Conservation (phyloP, 2,329 filamentous ascomycete genomes). For the Elsinoe fawcettii region DNA sequence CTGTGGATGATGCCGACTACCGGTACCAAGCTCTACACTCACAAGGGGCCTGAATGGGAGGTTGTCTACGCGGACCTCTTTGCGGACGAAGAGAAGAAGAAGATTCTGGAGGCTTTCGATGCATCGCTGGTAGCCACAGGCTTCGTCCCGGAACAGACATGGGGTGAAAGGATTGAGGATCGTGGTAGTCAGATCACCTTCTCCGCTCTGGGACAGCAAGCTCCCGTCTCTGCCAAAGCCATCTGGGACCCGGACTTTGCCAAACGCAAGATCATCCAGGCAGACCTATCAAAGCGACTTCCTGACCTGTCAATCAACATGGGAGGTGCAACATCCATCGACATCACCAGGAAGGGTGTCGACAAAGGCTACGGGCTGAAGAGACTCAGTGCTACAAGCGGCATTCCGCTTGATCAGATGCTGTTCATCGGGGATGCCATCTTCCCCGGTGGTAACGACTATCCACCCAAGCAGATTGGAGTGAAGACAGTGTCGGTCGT, state of each 20-base stretch:
- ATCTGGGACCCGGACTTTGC: conserved; percentile 35
- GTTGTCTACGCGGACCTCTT: conserved; percentile 35
- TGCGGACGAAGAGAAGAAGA: conserved; percentile 24
- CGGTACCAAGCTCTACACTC: conserved; percentile 36
- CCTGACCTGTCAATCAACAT: conserved; percentile 35
- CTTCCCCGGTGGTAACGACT: conserved; percentile 36
- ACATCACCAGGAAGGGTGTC: conserved; percentile 35
- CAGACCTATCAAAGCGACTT: conserved; percentile 31
- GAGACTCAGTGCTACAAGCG: conserved; percentile 25
- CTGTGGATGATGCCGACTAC: conserved; percentile 40
- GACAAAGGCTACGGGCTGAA: conserved; percentile 31
- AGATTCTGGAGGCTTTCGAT: conserved; percentile 32
- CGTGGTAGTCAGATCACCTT: conserved; percentile 38
- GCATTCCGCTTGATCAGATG: conserved; percentile 33
- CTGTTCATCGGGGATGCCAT: conserved; percentile 38
- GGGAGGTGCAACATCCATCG: conserved; percentile 36
- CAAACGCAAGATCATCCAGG: conserved; percentile 35
- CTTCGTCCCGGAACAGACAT: conserved; percentile 33
- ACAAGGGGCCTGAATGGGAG: conserved; percentile 27
- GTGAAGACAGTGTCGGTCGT: conserved; percentile 23
- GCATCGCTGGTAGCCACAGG: conserved; percentile 31
- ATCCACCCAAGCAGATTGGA: conserved; percentile 31
- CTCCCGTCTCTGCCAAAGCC: conserved; percentile 32
- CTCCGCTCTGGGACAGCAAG: conserved; percentile 36
- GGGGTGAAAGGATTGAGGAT: conserved; percentile 36